Conservation (phyloP, 2,329 filamentous ascomycete species). For the Calonectria naviculata region DNA sequence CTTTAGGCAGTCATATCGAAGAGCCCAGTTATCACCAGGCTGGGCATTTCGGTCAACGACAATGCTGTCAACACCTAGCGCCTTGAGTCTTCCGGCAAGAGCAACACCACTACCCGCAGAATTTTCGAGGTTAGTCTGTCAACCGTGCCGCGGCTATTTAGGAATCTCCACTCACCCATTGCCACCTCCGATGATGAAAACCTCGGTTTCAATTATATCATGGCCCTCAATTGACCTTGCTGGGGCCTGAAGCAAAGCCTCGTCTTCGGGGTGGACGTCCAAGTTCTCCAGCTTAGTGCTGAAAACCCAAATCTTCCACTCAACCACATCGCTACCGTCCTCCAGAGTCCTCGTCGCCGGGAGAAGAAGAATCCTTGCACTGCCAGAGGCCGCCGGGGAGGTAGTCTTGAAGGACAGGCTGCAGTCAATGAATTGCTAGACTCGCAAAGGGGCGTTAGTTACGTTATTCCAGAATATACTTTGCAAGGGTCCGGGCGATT, state of each 20-base stretch:
- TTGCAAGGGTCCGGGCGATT: neutral
- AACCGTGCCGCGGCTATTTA: neutral
- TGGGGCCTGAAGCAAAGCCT: neutral
- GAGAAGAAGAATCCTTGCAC: conserved; percentile 15
- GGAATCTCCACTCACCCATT: conserved; percentile 15
- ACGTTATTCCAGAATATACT: neutral
- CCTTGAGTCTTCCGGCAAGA: conserved; percentile 27
- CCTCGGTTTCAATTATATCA: neutral
- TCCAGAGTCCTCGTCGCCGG: neutral
- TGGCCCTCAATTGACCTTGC: neutral
- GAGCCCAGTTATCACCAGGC: conserved; percentile 30
- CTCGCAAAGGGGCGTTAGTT: neutral
- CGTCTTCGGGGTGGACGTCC: conserved; percentile 15
- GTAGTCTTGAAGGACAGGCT: conserved; percentile 15
- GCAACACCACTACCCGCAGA: neutral
- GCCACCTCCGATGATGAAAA: conserved; percentile 30
- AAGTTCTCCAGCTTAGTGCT: conserved; percentile 27
- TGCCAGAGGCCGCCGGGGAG: conserved; percentile 10
- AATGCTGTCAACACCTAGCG: conserved; percentile 20
- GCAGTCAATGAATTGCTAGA: conserved; percentile 26
- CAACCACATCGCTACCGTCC: neutral
- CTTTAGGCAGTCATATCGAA: conserved; percentile 26
- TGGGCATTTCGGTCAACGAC: conserved; percentile 22
- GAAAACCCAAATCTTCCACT: conserved; percentile 32
- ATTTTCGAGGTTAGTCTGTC: neutral